These are phyloP conservation scores for Fusarium zealandicum DNA, from an alignment of 2,329 filamentous ascomycete species.

Conservation along the genomic window DNA sequence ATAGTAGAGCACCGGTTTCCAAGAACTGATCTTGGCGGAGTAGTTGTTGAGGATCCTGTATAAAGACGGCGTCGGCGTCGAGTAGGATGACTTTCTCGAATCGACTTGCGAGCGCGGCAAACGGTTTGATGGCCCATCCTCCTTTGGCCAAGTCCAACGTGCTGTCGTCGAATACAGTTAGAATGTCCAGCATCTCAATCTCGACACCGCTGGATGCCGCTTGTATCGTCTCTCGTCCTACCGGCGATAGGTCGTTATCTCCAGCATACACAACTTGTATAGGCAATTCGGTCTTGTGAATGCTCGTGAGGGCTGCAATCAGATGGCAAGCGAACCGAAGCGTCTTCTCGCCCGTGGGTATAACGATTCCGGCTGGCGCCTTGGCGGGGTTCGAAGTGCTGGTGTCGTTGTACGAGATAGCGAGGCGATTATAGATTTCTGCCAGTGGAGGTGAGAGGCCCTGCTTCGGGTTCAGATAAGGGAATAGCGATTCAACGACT, in stretches of 20 bases:
- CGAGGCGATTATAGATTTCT: conserved; percentile 19
- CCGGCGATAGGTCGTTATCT: conserved; percentile 41
- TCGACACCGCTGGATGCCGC: conserved; percentile 22
- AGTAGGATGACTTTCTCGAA: conserved; percentile 50
- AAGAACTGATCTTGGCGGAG: conserved; percentile 44
- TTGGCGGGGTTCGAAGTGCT: conserved; percentile 18
- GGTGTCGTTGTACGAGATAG: background rate
- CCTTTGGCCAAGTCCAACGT: conserved; percentile 42
- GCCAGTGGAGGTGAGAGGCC: conserved; percentile 22
- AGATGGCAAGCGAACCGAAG: conserved; percentile 49
- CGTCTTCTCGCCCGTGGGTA: conserved; percentile 44
- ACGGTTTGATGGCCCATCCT: conserved; percentile 53
- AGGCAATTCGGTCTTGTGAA: conserved; percentile 43
- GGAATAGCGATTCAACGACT: conserved; percentile 29
- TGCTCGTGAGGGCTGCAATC: conserved; percentile 42
- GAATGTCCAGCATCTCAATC: conserved; percentile 46
- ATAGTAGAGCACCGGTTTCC: conserved; percentile 47
- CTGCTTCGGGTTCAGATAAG: conserved; percentile 34
- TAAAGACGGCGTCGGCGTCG: conserved; percentile 51
- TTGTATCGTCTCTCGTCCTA: conserved; percentile 38
- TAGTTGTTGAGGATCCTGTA: conserved; percentile 47
- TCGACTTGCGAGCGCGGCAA: conserved; percentile 47
- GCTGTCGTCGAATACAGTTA: conserved; percentile 45
- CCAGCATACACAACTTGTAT: conserved; percentile 50
- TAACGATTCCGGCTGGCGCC: conserved; percentile 45